Evolutionary conservation across 1,284 basidiomycete genomes (phyloP), one percentile per base, ranked within the genome.

Genomic region (Phellinidium pouzarii): DNA sequence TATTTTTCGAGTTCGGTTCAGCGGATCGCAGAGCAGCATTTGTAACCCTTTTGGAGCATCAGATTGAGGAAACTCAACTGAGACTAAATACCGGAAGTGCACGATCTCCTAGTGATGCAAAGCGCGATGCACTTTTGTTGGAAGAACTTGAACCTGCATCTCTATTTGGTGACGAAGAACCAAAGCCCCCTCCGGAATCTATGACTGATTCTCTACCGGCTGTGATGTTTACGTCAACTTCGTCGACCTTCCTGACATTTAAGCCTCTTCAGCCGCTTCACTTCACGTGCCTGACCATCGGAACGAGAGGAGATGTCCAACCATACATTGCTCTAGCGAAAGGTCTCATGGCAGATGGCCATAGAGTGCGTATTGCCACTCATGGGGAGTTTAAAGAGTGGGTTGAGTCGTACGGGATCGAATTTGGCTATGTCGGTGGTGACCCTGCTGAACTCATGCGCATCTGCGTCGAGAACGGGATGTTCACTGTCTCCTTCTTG

Each of bases 381-480:
- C 95, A 98, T 61, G 87, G 83, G 44, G 95, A 99, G 69, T 99
- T 95, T 69, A 82, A 84, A 66, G 82, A 87, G 38, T 99, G 96
- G 96, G 85, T 99, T 56, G 91, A 94, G 71, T 85, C 91, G 88
- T 76, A 94, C 65, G 93, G 91, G 3, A 95, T 99, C 60, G 93
- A 94, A 62, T 98, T 91, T 66, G 84, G 84, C 7, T 88, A 84
- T 61, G 91, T 98, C 23, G 95, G 95, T 14, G 95, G 96, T 17
- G 96, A 99, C 66, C 95, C 95, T 3, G 94, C 94, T 1, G 94
- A 97, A 68, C 74, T 99, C 49, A 90, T 93, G 90, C 78, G 86
- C 43, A 91, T 96, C 58, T 96, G 93, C 65, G 87, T 96, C 36
- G 94, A 96, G 68, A 95, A 97, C 66, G 93, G 96, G 55, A 96